Evolutionary conservation across 2,329 filamentous ascomycete species (phyloP), one percentile per base, ranked within the genome.

Genomic region (Arthrobotrys iridis): DNA sequence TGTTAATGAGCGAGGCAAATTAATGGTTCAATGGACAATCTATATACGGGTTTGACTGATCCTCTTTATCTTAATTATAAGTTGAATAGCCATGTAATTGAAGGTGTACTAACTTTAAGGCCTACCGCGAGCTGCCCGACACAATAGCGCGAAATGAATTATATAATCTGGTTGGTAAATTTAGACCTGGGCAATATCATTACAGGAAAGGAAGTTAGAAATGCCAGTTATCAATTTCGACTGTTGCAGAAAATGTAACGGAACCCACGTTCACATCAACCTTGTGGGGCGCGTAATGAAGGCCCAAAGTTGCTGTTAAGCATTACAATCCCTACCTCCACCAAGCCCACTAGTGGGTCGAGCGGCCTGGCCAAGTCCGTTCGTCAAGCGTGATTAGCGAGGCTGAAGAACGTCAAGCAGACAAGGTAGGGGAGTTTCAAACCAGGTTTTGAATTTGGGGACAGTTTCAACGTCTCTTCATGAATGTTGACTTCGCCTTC

Each of bases 361-460:
- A 20, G n/a, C n/a, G 50, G 26, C 5, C 28, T 30, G 46, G 50
- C 15, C 13, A 55, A 35, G 15, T 11, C 50, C 50, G 50, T 55
- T 55, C 28, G 30, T 55, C 10, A 33, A 4, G 10, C 28, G 15
- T 55, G 50, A 55, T 67, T 67, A 67, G 63, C 63, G 50, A 67
- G 50, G 50, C 30, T 55, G 30, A 37, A 55, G 7, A 55, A 55
- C 50, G 30, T 55, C 50, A 55, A 24, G 50, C 30, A 37, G 30
- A 55, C 50, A 55, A 55, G 46, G 48, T 18, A 48, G 58, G 33
- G 37, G n/a, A 30, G 28, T 43, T 33, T 37, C 24, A 46, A 67
- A 40, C 41, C 63, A 35, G 63, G 63, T 57, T 67, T 67, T n/a
- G 24, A 55, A 55, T 22, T 7, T 37, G 10, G 63, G 37, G 62